Conservation (phyloP, 805 yeast genomes). For the Candida nitratophila region DNA sequence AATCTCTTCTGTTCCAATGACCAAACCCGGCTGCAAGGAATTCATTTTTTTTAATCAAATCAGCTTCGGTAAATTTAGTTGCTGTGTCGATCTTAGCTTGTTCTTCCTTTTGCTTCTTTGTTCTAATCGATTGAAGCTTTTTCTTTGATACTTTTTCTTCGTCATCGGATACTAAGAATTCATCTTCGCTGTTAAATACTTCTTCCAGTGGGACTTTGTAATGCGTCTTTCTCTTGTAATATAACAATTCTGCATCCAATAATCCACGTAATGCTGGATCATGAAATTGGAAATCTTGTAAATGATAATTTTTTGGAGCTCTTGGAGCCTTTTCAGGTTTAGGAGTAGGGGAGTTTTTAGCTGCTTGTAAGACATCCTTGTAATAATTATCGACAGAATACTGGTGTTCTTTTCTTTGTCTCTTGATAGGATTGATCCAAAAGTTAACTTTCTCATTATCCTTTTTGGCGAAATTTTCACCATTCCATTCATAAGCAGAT, state of each 20-base stretch:
- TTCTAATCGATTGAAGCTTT: conserved; percentile 16
- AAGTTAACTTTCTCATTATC: conserved; percentile 35
- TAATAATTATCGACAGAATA: conserved; percentile 73
- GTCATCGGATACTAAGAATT: conserved; percentile 30
- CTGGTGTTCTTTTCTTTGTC: conserved; percentile 74
- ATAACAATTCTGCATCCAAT: conserved; percentile 58
- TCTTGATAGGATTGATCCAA: conserved; percentile 70
- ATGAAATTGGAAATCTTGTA: conserved; percentile 72
- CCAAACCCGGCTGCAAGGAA: conserved; percentile 52
- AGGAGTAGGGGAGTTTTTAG: conserved; percentile 33
- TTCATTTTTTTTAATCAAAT: conserved; percentile 43
- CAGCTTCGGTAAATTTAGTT: conserved; percentile 57
- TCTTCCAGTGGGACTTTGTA: conserved; percentile 54
- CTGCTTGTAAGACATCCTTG: conserved; percentile 51
- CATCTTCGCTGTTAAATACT: conserved; percentile 50
- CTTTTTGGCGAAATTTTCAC: conserved; percentile 67
- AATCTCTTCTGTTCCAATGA: conserved; percentile 70
- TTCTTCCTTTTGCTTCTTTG: conserved; percentile 38
- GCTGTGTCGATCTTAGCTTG: conserved; percentile 48
- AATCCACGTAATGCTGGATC: conserved; percentile 45
- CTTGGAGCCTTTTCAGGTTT: conserved; percentile 30
- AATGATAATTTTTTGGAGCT: conserved; percentile 57
- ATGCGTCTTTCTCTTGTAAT: conserved; percentile 52
- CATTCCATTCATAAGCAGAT: conserved; percentile 96
- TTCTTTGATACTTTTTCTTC: conserved; percentile 19